These are phyloP conservation scores for Centaurea solstitialis DNA, from an alignment of 129 eudicot genomes.

Conservation along the genomic window DNA sequence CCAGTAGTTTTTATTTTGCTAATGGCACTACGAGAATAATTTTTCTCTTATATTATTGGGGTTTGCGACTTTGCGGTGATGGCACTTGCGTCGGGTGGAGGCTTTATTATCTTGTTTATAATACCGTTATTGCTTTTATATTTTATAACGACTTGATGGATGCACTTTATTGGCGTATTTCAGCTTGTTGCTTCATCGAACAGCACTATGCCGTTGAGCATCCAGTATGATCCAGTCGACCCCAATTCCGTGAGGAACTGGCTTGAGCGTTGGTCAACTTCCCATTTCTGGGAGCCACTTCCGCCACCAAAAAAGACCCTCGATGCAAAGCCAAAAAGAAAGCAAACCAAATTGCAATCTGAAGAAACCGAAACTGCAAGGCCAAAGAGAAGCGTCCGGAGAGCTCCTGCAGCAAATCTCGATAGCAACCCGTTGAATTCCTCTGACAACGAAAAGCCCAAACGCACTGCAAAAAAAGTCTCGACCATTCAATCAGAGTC, in stretches of 20 bases:
- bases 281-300: constrained; percentile 72
- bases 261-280: constrained; percentile 82
- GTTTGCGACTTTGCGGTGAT: not conserved
- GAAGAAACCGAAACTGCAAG: constrained; percentile 44
- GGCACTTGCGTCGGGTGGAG: not conserved
- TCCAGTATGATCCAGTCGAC: constrained; percentile 67
- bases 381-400: constrained; percentile 56
- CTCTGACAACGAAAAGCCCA: constrained; percentile 55
- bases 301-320: constrained; percentile 44
- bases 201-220: constrained; percentile 56
- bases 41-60: too few relatives aligned
- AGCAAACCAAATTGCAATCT: constrained; percentile 35
- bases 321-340: constrained; percentile 46
- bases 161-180: constrained; percentile 27
- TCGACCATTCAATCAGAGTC: constrained; percentile 38
- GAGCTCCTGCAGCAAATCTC: constrained; percentile 40
- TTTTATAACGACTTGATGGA: not conserved
- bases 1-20: too few relatives aligned
- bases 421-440: constrained; percentile 37
- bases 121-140: not conserved
- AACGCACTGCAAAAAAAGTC: constrained; percentile 46
- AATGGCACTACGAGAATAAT: too few relatives aligned
- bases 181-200: constrained; percentile 71
- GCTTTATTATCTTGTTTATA: not conserved
- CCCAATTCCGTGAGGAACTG: constrained; percentile 75